A percentile compares a stretch with the other conserved stretches of the same genome.
These are phyloP conservation scores for Phaffomyces antillensis DNA, from an alignment of 805 yeast genomes.

Conservation along the genomic window DNA sequence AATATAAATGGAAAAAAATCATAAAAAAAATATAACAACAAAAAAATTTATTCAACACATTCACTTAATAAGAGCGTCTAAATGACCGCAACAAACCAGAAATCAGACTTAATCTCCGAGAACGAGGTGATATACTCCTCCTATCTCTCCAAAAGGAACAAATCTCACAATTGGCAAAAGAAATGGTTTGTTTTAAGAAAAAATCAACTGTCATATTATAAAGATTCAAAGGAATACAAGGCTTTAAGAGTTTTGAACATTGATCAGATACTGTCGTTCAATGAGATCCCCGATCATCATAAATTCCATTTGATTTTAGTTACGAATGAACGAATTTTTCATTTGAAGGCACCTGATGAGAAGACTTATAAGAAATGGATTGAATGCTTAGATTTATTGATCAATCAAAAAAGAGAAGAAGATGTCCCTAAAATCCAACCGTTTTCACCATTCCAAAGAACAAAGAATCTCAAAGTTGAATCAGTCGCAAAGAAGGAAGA, in stretches of 20 bases:
- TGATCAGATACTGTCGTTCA: conserved; percentile 13
- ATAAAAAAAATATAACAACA: no score
- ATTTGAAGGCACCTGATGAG: conserved; percentile 15
- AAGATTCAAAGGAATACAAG: conserved; percentile 31
- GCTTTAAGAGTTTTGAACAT: conserved; percentile 27
- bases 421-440: no score
- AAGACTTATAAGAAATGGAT: conserved; percentile 19
- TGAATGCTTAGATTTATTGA: background rate
- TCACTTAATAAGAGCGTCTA: background rate
- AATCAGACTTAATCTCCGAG: background rate
- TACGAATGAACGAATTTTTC: conserved; percentile 16
- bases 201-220: conserved; percentile 34
- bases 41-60: no score
- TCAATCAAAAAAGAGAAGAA: background rate
- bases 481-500: background rate
- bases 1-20: no score
- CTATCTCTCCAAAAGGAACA: conserved; percentile 27
- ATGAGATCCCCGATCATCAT: conserved; percentile 16
- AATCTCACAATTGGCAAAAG: conserved; percentile 31
- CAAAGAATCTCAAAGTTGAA: background rate
- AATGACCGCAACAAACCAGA: background rate
- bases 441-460: conserved; percentile 14
- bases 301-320: conserved; percentile 19
- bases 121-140: conserved; percentile 20
- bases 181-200: conserved; percentile 33